Base-by-base conservation (phyloP, 1,284 basidiomycete genomes). In the Heterobasidion parviporum region DNA sequence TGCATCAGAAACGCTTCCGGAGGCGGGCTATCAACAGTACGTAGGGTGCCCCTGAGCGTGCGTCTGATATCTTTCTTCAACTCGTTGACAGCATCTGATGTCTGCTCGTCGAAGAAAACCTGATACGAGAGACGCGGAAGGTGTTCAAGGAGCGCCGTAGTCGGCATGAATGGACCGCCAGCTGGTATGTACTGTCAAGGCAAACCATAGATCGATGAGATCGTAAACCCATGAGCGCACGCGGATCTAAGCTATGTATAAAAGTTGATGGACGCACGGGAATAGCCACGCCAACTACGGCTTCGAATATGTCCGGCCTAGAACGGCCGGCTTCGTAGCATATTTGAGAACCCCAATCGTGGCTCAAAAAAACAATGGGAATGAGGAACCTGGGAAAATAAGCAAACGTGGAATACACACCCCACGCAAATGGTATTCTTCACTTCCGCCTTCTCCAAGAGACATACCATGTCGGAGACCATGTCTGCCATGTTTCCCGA, bases 271-370 rank as follows among this genome's bases (percentile, higher is more conserved):
- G 35, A 63, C 78, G 58, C 60, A 86, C 85, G 0, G 85, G 86
- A 54, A 85, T 69, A 2, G 77, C 74, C 18, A 73, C 68, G 5
- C 82, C 83, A n/a, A 83, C 68, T n/a, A 87, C 77, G 1, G 72
- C 83, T 2, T 67, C 72, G 63, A 88, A 77, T 1, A 82, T 64
- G 59, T 87, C 83, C 0, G 85, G 86, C 18, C 84, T 71, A 68
- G 76, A 73, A 10, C 84, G 76, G 1, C 80, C 83, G 14, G 82
- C 80, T 65, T 87, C 82, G 63, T 81, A 83, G 62, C 85, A 89
- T 2, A 80, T 61, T 54, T 79, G 75, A 2, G 82, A 72, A 41
- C 87, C 86, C 87, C 85, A 88, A 60, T 89, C 87, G 61, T 89
- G 86, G 8, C 86, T 86, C 45, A 8, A 43, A 48, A 8, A 0